Evolutionary conservation across 805 yeast species (phyloP).

Genomic region (Ogataea populi-albae): DNA sequence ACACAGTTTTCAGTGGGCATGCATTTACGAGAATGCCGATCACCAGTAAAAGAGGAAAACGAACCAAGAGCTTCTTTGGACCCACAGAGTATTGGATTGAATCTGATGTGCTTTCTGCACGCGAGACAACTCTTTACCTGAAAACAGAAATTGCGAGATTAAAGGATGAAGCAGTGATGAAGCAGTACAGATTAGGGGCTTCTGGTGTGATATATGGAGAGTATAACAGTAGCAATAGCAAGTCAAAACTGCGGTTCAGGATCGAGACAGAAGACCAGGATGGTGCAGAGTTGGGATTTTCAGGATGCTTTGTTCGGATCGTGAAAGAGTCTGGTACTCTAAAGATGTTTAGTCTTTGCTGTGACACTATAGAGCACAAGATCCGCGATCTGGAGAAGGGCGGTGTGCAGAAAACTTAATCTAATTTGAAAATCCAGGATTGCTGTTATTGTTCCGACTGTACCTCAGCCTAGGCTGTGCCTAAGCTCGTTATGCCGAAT

Average conservation of each 20-base stretch:
- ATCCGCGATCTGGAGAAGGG: constrained; percentile 11
- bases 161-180: constrained; percentile 4
- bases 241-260: constrained; percentile 14
- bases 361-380: constrained; percentile 17
- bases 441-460: too few species aligned
- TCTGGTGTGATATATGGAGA: constrained; percentile 10
- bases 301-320: constrained; percentile 31
- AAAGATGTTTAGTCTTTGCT: constrained; percentile 20
- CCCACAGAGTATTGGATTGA: constrained; percentile 16
- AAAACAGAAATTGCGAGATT: constrained; percentile 1
- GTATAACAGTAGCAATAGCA: constrained; percentile 6
- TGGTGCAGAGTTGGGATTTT: constrained; percentile 32
- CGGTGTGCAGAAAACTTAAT: too few species aligned
- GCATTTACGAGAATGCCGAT: not conserved
- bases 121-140: constrained; percentile 3
- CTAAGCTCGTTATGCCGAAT: too few species aligned
- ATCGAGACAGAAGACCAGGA: constrained; percentile 26
- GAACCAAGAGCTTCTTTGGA: constrained; percentile 6
- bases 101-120: constrained; percentile 14
- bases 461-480: too few species aligned
- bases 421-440: too few species aligned
- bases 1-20: not conserved
- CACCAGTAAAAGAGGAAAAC: not conserved
- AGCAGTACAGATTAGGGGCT: constrained; percentile 1
- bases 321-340: constrained; percentile 20